phyloP scores from a whole-genome alignment of 1,284 basidiomycete genomes.

The Pascua guehoae region DNA sequence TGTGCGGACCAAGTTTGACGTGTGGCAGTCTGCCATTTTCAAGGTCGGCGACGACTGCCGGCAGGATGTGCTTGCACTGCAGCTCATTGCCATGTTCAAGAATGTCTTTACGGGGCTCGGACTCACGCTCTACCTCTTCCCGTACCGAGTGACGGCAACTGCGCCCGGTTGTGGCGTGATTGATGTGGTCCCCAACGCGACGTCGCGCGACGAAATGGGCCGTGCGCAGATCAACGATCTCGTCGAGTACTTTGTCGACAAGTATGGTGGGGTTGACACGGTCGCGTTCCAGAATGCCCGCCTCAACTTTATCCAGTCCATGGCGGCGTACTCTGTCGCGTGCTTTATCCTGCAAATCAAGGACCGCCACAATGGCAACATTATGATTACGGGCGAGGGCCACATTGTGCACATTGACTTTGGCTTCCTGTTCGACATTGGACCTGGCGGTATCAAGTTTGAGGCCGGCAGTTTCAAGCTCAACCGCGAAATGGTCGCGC shows the following conservation, averaged over 20 bases:
- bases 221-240: conserved; percentile 96
- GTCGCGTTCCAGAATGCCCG: conserved; percentile 89
- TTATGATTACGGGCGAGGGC: conserved; percentile 97
- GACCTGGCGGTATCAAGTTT: conserved; percentile 73
- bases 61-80: conserved; percentile 93
- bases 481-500: conserved; percentile 92
- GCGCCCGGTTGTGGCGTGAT: conserved; percentile 97
- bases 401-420: conserved; percentile 95
- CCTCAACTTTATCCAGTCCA: conserved; percentile 95
- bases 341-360: conserved; percentile 98
- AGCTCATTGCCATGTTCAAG: conserved; percentile 99
- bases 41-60: conserved; percentile 99
- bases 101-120: conserved; percentile 88
- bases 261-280: conserved; percentile 86
- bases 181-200: conserved; percentile 96
- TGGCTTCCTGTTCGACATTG: conserved; percentile 98
- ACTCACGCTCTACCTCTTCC: conserved; percentile 86
- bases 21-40: conserved; percentile 99
- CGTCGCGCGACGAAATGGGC: conserved; percentile 99
- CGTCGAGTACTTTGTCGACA: conserved; percentile 88
- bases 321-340: conserved; percentile 99
- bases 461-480: conserved; percentile 97
- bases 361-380: conserved; percentile 97
- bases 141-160: conserved; percentile 96
- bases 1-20: conserved; percentile 66